phyloP scores from a whole-genome alignment of 352 stramenopile genomes.

The Phytophthora colocasiae region DNA sequence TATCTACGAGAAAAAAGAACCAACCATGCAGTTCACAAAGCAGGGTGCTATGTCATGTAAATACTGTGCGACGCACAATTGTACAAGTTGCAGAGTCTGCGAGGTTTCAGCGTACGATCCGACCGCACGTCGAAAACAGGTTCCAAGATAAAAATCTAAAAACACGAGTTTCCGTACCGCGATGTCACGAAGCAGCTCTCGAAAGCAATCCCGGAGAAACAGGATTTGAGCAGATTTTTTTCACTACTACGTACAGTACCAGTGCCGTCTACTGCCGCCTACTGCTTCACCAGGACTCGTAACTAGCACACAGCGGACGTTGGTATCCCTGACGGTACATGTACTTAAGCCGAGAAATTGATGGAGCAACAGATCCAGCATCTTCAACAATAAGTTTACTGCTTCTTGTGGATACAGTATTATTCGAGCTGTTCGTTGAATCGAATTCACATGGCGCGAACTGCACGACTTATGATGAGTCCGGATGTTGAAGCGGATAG shows the following conservation, averaged over 20 bases:
- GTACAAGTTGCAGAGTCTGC: not conserved
- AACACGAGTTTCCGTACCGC: not conserved
- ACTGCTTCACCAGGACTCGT: too few species aligned
- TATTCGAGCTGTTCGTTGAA: constrained; percentile 4
- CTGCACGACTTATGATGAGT: constrained; percentile 1
- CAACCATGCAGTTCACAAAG: too few species aligned
- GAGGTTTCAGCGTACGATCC: not conserved
- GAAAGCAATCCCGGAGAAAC: not conserved
- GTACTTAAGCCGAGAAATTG: too few species aligned
- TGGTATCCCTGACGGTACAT: too few species aligned
- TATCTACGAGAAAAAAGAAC: too few species aligned
- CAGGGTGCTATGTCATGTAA: too few species aligned
- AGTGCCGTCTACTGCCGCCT: too few species aligned
- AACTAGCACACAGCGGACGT: too few species aligned
- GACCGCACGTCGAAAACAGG: not conserved
- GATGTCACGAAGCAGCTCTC: constrained; percentile 12
- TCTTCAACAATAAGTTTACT: too few species aligned
- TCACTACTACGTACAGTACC: too few species aligned
- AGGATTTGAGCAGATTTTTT: too few species aligned
- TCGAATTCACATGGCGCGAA: not conserved
- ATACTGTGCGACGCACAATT: too few species aligned
- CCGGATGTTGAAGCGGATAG: not conserved
- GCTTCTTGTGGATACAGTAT: not conserved
- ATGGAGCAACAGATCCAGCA: not conserved
- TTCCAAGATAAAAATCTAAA: not conserved